Evolutionary conservation across 176 grass and related monocot species (phyloP).

Genomic region (Oryza longistaminata): DNA sequence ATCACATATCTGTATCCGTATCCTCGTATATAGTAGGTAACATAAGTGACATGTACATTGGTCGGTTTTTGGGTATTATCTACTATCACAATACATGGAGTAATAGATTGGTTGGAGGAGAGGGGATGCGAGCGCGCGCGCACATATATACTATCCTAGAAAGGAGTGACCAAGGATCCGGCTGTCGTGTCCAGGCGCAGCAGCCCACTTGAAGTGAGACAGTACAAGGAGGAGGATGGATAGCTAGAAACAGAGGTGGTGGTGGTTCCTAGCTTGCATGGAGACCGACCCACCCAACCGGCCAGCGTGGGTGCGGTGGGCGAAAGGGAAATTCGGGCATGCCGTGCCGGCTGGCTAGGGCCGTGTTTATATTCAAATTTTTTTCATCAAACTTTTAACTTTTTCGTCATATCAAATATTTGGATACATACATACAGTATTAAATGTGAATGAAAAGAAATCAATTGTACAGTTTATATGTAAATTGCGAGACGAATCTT

Average conservation of each 20-base stretch:
- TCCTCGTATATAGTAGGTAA: too few relatives aligned
- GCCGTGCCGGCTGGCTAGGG: neutral
- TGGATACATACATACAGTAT: too few relatives aligned
- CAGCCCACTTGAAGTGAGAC: conserved; percentile 62
- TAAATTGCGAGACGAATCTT: too few relatives aligned
- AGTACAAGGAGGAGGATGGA: conserved; percentile 25
- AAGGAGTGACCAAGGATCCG: conserved; percentile 32
- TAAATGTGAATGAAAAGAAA: too few relatives aligned
- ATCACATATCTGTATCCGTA: too few relatives aligned
- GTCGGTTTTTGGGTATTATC: too few relatives aligned
- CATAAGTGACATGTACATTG: too few relatives aligned
- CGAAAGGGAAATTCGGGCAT: neutral
- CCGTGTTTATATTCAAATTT: too few relatives aligned
- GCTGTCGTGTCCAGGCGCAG: conserved; percentile 46
- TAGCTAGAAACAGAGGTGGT: neutral
- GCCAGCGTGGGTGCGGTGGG: neutral
- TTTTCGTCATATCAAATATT: too few relatives aligned
- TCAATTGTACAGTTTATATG: too few relatives aligned
- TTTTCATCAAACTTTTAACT: too few relatives aligned
- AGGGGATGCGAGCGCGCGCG: neutral
- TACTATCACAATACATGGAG: too few relatives aligned
- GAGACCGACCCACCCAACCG: neutral
- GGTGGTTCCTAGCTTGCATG: conserved; percentile 18
- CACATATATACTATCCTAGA: neutral
- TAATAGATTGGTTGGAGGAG: neutral